Evolutionary conservation across 345 rosid genomes (phyloP).

Genomic region (Rhizophora apiculata): DNA sequence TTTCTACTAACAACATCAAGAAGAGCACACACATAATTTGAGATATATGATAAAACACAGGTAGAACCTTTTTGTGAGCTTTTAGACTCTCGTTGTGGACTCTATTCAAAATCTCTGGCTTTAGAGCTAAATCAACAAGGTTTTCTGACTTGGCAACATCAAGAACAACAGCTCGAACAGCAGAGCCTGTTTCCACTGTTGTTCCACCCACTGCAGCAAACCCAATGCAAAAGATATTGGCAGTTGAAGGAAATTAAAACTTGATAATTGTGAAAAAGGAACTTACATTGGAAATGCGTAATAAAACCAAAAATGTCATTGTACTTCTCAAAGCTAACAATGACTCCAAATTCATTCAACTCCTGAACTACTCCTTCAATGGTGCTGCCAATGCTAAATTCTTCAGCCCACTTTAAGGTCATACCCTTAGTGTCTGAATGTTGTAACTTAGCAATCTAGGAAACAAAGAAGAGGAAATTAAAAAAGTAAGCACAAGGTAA

Average conservation of each 20-base stretch:
- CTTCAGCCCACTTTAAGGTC: conserved; percentile 66
- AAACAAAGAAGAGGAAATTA: conserved; percentile 1
- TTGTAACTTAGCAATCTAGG: conserved; percentile 72
- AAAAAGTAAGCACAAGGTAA: neutral
- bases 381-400: conserved; percentile 59
- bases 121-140: conserved; percentile 84
- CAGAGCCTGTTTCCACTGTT: conserved; percentile 50
- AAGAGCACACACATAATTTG: conserved; percentile 9
- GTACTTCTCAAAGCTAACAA: conserved; percentile 63
- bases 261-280: conserved; percentile 6
- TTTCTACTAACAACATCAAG: neutral
- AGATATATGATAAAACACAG: neutral
- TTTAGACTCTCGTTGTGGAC: conserved; percentile 37
- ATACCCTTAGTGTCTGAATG: conserved; percentile 41
- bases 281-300: conserved; percentile 74
- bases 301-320: conserved; percentile 74
- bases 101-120: conserved; percentile 57
- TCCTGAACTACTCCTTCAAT: conserved; percentile 72
- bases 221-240: conserved; percentile 13
- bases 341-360: conserved; percentile 73
- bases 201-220: conserved; percentile 60
- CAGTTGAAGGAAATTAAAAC: conserved; percentile 7
- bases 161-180: conserved; percentile 69
- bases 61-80: conserved; percentile 53
- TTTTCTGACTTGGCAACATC: conserved; percentile 75